Evolutionary conservation across 1,139 yeast species (phyloP), one percentile per base, ranked within the genome.

Genomic region (Protomyces gravidus): DNA sequence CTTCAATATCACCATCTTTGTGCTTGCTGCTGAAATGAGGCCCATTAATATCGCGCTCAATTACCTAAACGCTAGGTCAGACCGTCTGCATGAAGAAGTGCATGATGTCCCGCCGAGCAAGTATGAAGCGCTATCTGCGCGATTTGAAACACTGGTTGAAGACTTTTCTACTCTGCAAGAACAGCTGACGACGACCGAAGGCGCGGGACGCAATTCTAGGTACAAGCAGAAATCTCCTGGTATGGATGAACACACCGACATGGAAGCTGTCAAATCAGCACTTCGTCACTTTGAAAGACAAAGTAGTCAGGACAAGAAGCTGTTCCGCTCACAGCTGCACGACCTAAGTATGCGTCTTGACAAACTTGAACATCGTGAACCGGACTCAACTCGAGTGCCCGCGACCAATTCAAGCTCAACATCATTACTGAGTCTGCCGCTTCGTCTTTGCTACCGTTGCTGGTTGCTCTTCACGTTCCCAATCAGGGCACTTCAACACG

Each of bases 1-100:
- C 32, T 63, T 61, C 52, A 63, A 63, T 49, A 62, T 63, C 15
- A 61, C 64, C 19, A 50, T 63, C 33, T 63, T 62, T 42, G 63
- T 62, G 23, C 46, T 62, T 21, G 58, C 64, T 3, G 61, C 65
- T 7, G 60, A 57, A 25, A 17, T 57, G 46, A 27, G 56, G 33
- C 60, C 60, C 11, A 32, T 55, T 7, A 48, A 47, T 45, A 53
- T 53, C 26, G 51, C 51, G 19, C 48, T 33, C 28, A 36, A 36
- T 5, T 53, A 33, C 25, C 51, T 53, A 17, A 46, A 27, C 17
- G 11, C 36, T 3, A 45, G 58, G 17, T 53, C 58, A 7, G 58
- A 53, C n/a, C 36, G n/a, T 19, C 47, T 53, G 19, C 58, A 53
- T 15, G 47, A 45, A 33, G 51, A 45, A 15, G 36, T 53, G 19